A percentile compares a stretch with the other conserved stretches of the same genome.
These are phyloP conservation scores for Canariomyces notabilis DNA, from an alignment of 2,329 filamentous ascomycete genomes.

Conservation along the genomic window DNA sequence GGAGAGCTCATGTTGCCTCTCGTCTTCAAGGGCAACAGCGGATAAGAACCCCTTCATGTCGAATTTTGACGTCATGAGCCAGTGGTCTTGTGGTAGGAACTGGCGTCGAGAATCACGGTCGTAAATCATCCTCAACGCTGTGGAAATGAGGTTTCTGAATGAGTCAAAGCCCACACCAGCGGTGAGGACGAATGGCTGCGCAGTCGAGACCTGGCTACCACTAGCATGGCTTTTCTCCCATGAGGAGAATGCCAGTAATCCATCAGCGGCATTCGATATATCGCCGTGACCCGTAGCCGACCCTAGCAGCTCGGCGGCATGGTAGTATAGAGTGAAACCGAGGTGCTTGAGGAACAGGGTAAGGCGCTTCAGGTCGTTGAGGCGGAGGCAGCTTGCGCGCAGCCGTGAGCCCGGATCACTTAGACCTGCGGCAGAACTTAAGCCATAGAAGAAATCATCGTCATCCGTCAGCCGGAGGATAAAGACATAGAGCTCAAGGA, in stretches of 20 bases:
- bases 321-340: conserved; percentile 83
- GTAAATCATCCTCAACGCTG: conserved; percentile 80
- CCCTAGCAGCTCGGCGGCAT: conserved; percentile 57
- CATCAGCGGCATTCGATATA: neutral
- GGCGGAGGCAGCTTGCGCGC: conserved; percentile 61
- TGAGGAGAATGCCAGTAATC: conserved; percentile 2
- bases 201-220: conserved; percentile 16
- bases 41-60: conserved; percentile 85
- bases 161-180: conserved; percentile 72
- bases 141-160: conserved; percentile 73
- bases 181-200: conserved; percentile 38
- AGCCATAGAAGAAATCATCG: conserved; percentile 79
- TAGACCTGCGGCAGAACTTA: conserved; percentile 37
- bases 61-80: conserved; percentile 86
- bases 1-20: conserved; percentile 64
- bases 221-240: neutral
- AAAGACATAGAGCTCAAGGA: conserved; percentile 91
- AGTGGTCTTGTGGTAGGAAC: conserved; percentile 79
- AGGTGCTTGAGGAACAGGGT: conserved; percentile 86
- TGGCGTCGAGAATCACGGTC: conserved; percentile 84
- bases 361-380: conserved; percentile 67
- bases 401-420: conserved; percentile 43
- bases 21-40: conserved; percentile 82
- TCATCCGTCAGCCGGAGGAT: conserved; percentile 90
- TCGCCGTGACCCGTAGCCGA: neutral